Percentiles rank a stretch among this genome's conserved stretches.
phyloP scores from a whole-genome alignment of 2,329 filamentous ascomycete genomes.

The Fusarium proliferatum region DNA sequence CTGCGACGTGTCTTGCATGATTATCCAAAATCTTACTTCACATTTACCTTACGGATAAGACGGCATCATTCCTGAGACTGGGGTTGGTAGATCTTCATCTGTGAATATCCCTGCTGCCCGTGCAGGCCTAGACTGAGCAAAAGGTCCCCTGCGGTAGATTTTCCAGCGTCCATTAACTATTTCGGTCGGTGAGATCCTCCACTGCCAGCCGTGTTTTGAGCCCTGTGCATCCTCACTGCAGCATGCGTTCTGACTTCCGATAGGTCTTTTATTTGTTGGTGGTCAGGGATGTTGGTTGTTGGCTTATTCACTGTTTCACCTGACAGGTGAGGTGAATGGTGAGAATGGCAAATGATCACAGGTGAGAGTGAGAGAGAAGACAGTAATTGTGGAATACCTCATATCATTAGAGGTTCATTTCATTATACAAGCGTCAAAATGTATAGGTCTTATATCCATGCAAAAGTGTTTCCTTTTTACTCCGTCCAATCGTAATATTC shows the following conservation, averaged over 20 bases:
- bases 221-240: constrained; percentile 5
- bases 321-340: not conserved
- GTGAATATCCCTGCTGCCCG: constrained; percentile 4
- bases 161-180: constrained; percentile 4
- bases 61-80: constrained; percentile 17
- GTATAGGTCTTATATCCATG: constrained; percentile 23
- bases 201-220: constrained; percentile 13
- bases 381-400: constrained; percentile 11
- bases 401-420: constrained; percentile 23
- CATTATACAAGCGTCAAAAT: constrained; percentile 24
- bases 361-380: not conserved
- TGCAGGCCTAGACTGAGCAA: constrained; percentile 23
- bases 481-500: constrained; percentile 15
- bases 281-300: not conserved
- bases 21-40: constrained; percentile 1
- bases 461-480: constrained; percentile 8
- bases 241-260: constrained; percentile 7
- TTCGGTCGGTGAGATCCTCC: not conserved
- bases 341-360: not conserved
- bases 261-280: not conserved
- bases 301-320: constrained; percentile 12
- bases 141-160: constrained; percentile 10
- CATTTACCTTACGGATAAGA: constrained; percentile 21
- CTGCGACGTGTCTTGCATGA: constrained; percentile 13
- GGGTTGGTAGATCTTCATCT: constrained; percentile 27